Evolutionary conservation across 495 filamentous ascomycete species (phyloP).

Genomic region (Aspergillus bridgeri): DNA sequence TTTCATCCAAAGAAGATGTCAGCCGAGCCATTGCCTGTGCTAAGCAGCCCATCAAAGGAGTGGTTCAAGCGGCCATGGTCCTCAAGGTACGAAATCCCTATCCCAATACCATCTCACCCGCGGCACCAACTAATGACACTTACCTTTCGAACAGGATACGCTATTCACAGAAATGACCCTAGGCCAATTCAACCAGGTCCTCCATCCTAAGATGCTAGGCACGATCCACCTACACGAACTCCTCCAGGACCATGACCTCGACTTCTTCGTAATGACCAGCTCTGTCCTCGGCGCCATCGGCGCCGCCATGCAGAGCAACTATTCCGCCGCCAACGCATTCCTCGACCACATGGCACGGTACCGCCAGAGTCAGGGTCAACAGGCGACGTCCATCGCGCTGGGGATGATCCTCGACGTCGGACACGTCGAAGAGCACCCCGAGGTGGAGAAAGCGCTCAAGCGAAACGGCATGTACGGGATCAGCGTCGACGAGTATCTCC

Average conservation of each 20-base stretch:
- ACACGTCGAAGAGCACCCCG: constrained; percentile 30
- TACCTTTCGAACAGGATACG: too few species aligned
- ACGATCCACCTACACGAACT: constrained; percentile 22
- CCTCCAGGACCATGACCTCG: constrained; percentile 34
- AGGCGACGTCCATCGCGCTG: constrained; percentile 26
- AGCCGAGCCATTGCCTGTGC: too few species aligned
- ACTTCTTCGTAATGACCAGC: constrained; percentile 61
- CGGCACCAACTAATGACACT: too few species aligned
- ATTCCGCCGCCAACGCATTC: constrained; percentile 57
- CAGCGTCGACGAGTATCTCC: constrained; percentile 32
- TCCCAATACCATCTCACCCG: too few species aligned
- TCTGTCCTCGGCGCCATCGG: constrained; percentile 52
- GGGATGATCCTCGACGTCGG: constrained; percentile 38
- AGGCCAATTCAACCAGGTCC: too few species aligned
- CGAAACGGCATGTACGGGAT: constrained; percentile 38
- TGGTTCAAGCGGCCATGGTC: too few species aligned
- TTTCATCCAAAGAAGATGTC: too few species aligned
- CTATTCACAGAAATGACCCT: too few species aligned
- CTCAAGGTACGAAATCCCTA: too few species aligned
- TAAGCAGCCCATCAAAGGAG: too few species aligned
- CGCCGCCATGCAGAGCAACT: constrained; percentile 54
- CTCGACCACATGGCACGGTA: too few species aligned
- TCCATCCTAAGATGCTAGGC: constrained; percentile 23
- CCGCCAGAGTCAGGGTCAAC: too few species aligned
- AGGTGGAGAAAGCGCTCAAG: constrained; percentile 27